A percentile compares a stretch with the other conserved stretches of the same genome.
These are phyloP conservation scores for Phytopythium ostracodes DNA, from an alignment of 352 stramenopile genomes.

Conservation along the genomic window DNA sequence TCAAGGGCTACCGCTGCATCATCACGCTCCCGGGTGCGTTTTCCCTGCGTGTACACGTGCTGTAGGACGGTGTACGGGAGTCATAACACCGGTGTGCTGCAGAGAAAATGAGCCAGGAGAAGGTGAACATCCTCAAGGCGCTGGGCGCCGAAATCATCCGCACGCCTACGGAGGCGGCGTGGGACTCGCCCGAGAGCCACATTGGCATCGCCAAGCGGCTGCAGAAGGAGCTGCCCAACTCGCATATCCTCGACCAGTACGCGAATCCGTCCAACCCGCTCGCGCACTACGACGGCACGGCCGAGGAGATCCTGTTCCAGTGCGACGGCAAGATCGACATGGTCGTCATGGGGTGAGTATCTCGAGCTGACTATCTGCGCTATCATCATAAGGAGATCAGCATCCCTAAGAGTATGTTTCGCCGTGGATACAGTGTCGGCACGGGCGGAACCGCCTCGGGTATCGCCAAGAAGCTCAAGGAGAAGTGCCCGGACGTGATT, in stretches of 20 bases:
- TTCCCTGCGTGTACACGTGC: background rate
- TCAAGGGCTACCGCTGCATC: constrained; percentile 94
- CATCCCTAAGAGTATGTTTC: background rate
- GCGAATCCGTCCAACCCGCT: constrained; percentile 93
- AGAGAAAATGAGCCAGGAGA: constrained; percentile 97
- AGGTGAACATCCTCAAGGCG: constrained; percentile 94
- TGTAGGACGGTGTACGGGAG: too few species aligned
- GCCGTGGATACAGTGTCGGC: constrained; percentile 54
- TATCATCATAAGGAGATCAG: background rate
- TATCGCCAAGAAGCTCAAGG: constrained; percentile 92
- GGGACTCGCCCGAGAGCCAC: constrained; percentile 92
- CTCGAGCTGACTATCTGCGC: too few species aligned
- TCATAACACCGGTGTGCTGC: too few species aligned
- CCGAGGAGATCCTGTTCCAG: constrained; percentile 92
- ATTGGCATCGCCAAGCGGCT: constrained; percentile 92
- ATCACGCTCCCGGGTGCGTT: constrained; percentile 70
- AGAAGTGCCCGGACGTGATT: constrained; percentile 79
- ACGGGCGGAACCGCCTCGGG: constrained; percentile 95
- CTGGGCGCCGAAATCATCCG: constrained; percentile 94
- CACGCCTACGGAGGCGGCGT: constrained; percentile 94
- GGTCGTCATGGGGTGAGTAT: constrained; percentile 77
- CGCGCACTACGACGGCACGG: constrained; percentile 94
- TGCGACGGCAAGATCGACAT: constrained; percentile 93
- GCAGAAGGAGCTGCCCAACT: constrained; percentile 91
- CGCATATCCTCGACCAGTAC: constrained; percentile 96